Base-by-base conservation (phyloP, 345 rosid species). In the Euclidium syriacum region DNA sequence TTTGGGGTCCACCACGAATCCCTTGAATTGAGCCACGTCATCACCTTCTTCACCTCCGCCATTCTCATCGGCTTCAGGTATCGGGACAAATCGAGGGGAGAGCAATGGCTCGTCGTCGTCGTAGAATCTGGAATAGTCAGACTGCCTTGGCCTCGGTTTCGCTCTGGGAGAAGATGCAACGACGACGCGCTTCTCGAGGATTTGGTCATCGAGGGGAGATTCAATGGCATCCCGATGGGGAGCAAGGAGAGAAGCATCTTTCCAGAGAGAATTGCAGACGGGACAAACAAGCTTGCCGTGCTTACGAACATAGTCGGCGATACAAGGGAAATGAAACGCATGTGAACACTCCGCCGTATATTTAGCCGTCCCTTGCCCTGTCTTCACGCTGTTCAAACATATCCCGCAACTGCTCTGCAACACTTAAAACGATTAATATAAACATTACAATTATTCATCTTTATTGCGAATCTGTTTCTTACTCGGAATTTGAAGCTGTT, bases 271-370 rank as follows among this genome's bases (percentile, higher is more conserved):
- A 67, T 64, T 79, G 71, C 98, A 91, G 25, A 91, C 85, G 6
- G 98, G 98, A 65, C 95, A 91, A 52, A 83, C 59, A 12, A 86
- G 84, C 6, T 53, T 75, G 17, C 73, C 80, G 23, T 79, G 77
- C n/a, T 77, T 78, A 30, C 82, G 74, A 23, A 83, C 84, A 30
- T 83, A 88, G 4, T 78, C 76, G 7, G 83, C 79, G 19, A 91
- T 68, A 70, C 96, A 91, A n/a, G 88, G 85, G 54, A 86, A 88
- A 61, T 91, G 98, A 65, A 91, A 91, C 24, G 73, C 74, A 67
- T 91, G 96, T 10, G 80, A 57, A 43, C 98, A 91, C 62, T 88
- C 98, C 8, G 96, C 96, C 23, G 96, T 91, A 74, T 83, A 86
- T 18, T 86, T 83, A 5, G 92, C 92, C 14, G 86, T 82, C 3